Base-by-base conservation (phyloP, 2,329 filamentous ascomycete genomes). In the Pyricularia grisea region DNA sequence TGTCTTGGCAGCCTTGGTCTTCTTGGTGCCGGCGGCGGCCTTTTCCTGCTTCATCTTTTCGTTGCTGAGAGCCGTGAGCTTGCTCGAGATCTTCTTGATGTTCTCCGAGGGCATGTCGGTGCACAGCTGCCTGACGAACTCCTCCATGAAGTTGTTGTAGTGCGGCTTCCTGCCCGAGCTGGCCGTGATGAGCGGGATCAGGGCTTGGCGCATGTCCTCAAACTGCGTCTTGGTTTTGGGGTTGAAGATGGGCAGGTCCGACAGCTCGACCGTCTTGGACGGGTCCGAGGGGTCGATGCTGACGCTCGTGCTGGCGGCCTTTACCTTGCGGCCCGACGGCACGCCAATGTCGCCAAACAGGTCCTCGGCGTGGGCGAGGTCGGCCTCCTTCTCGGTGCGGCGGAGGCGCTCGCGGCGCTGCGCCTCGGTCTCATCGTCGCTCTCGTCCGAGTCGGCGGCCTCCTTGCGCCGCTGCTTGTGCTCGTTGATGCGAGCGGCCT, bases 21-120 rank as follows among this genome's bases (percentile, higher is more conserved):
- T 99, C 91, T 98, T 99, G 76, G 90, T 92, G 68, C 92, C 90
- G 85, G 97, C 97, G 73, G 92, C 88, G 4, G 90, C 89, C 86
- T 98, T 97, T 86, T 99, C 95, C 80, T 97, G 94, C 84, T 93
- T 96, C 90, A 98, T 90, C 86, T 97, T 97, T 87, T 98, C 95
- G 78, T 99, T 99, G 78, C 92, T 87, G 69, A 97, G 85, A 5
- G 93, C 90, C n/a, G 94, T 97, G 76, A 99, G 81, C 5, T 87
- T 86, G 79, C 92, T 96, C 14, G 93, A 88, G 73, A 97, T 88
- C 85, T 98, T 98, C 87, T 98, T 97, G 81, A 98, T 94, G 82
- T 98, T 93, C 69, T 95, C 90, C 77, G 92, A 97, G 17, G 91
- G 89, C 73, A 99, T 81, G 31, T 97, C 94, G 81, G 93, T 94